Conservation (phyloP, 1,284 basidiomycete species). For the Papiliotrema terrestris region DNA sequence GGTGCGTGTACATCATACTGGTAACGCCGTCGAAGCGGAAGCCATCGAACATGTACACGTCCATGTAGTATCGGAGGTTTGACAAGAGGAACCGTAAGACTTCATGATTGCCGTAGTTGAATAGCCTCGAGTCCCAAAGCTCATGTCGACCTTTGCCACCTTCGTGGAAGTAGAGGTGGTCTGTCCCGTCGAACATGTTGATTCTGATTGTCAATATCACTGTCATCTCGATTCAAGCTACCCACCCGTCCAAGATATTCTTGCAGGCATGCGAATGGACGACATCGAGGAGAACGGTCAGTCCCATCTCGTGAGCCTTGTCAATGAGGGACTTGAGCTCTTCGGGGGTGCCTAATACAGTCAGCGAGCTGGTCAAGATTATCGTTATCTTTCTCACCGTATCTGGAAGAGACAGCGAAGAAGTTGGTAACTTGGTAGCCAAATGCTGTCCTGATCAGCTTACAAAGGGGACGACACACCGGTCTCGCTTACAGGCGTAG, state of each 20-base stretch:
- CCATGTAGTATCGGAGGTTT: constrained; percentile 92
- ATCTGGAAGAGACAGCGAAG: constrained; percentile 95
- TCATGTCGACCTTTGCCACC: constrained; percentile 87
- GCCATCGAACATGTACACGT: constrained; percentile 92
- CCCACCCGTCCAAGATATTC: constrained; percentile 79
- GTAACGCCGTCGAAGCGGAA: constrained; percentile 99
- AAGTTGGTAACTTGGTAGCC: constrained; percentile 98
- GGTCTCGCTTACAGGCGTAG: constrained; percentile 74
- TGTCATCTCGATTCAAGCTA: neutral
- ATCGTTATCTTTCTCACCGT: constrained; percentile 50
- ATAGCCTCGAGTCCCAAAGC: constrained; percentile 90
- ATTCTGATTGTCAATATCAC: constrained; percentile 53
- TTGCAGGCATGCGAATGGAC: constrained; percentile 99
- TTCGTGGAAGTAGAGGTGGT: constrained; percentile 95
- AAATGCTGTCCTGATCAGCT: constrained; percentile 61
- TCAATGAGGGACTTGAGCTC: constrained; percentile 94
- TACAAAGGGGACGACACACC: neutral
- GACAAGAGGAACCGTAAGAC: constrained; percentile 91
- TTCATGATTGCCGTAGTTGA: constrained; percentile 94
- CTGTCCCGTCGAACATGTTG: constrained; percentile 92
- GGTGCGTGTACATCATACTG: constrained; percentile 97
- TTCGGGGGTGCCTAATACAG: constrained; percentile 66
- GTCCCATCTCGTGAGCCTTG: constrained; percentile 86
- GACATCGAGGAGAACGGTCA: constrained; percentile 90
- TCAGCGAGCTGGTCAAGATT: neutral